A percentile compares a stretch with the other conserved stretches of the same genome.
These are phyloP conservation scores for Microbotryum saponariae DNA, from an alignment of 1,284 basidiomycete species.

Conservation along the genomic window DNA sequence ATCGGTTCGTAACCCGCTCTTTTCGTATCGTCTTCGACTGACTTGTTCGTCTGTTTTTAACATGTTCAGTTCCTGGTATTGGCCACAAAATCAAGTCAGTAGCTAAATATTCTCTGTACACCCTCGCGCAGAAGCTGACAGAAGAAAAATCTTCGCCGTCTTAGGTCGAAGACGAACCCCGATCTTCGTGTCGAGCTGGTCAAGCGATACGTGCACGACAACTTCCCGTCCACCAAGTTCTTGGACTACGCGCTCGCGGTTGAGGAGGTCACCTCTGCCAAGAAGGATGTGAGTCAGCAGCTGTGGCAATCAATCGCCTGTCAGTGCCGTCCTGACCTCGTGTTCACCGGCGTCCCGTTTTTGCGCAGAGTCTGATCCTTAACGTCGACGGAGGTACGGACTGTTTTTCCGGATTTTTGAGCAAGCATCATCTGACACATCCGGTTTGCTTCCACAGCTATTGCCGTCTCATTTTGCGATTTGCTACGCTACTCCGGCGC, in stretches of 20 bases:
- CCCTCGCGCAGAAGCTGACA: background rate
- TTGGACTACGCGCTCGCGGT: constrained; percentile 92
- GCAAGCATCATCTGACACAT: background rate
- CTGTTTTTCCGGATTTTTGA: constrained; percentile 57
- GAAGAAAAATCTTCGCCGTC: no score
- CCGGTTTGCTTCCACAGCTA: constrained; percentile 38
- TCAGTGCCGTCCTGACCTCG: no score
- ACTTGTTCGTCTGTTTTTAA: constrained; percentile 40
- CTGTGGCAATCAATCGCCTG: background rate
- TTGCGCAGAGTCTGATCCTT: constrained; percentile 56
- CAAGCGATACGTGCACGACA: constrained; percentile 89
- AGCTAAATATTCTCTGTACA: background rate
- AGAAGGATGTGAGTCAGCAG: constrained; percentile 73
- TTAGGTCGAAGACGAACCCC: constrained; percentile 62
- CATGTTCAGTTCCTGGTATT: constrained; percentile 67
- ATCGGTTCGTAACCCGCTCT: background rate
- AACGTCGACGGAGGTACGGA: constrained; percentile 98
- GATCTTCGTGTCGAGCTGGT: constrained; percentile 81
- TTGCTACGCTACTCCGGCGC: constrained; percentile 85
- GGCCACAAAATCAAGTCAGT: constrained; percentile 94
- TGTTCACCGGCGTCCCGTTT: background rate
- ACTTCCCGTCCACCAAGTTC: constrained; percentile 70
- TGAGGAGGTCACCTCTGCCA: constrained; percentile 93
- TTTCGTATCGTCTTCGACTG: background rate
- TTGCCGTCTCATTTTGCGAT: constrained; percentile 97